These are phyloP conservation scores for Psilocybe subaeruginosa DNA, from an alignment of 768 basidiomycete genomes.

Conservation along the genomic window DNA sequence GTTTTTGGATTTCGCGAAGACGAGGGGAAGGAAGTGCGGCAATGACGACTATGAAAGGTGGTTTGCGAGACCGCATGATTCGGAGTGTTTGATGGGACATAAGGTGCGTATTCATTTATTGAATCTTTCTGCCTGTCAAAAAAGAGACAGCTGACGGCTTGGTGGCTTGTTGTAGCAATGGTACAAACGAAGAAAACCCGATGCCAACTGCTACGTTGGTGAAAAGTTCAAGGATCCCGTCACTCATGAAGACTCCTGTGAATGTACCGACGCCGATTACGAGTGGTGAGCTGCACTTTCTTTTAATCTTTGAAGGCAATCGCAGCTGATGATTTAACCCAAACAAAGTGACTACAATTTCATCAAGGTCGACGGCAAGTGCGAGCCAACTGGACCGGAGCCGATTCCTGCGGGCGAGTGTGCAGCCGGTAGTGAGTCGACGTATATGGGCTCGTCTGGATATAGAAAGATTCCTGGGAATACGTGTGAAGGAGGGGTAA, in stretches of 20 bases:
- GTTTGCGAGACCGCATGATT: slow-evolving; percentile 72
- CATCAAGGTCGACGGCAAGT: slow-evolving; percentile 71
- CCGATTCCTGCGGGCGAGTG: slow-evolving; percentile 82
- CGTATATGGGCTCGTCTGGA: slow-evolving; percentile 88
- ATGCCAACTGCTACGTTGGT: slow-evolving; percentile 88
- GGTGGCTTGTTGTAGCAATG: slow-evolving; percentile 68
- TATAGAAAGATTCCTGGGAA: slow-evolving; percentile 93
- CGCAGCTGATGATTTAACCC: background rate
- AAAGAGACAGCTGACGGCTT: no score
- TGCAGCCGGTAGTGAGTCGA: slow-evolving; percentile 47
- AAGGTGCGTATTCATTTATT: slow-evolving; percentile 55
- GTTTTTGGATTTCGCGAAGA: slow-evolving; percentile 80
- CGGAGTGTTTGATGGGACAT: slow-evolving; percentile 92
- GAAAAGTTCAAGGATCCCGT: slow-evolving; percentile 89
- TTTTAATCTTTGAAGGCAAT: background rate
- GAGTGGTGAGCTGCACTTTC: slow-evolving; percentile 71
- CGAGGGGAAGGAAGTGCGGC: slow-evolving; percentile 69
- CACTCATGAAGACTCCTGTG: slow-evolving; percentile 79
- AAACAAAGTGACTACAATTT: slow-evolving; percentile 84
- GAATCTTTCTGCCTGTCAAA: slow-evolving; percentile 2
- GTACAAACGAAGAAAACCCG: slow-evolving; percentile 82
- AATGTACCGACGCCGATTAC: slow-evolving; percentile 86
- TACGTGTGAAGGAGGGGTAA: slow-evolving; percentile 72
- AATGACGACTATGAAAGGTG: slow-evolving; percentile 82
- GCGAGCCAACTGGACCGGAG: slow-evolving; percentile 87